Evolutionary conservation across 163 green algal species (phyloP).

Genomic region (Scenedesmus sp.): DNA sequence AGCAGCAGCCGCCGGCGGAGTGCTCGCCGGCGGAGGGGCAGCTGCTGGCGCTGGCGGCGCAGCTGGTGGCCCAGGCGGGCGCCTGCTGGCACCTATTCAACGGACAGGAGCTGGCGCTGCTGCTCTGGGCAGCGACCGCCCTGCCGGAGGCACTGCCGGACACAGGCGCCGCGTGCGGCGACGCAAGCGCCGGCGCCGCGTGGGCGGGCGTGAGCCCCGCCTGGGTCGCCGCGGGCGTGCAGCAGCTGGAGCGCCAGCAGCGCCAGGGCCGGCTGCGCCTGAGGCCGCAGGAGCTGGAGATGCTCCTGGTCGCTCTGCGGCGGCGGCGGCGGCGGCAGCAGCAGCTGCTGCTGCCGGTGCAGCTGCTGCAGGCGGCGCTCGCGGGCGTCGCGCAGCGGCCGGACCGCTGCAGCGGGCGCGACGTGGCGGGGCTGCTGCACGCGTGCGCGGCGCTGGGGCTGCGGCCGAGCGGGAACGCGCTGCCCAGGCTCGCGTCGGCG

Average conservation of each 20-base stretch:
- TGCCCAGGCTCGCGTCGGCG: background rate
- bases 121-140: constrained; percentile 5
- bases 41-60: background rate
- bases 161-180: background rate
- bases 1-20: constrained; percentile 7
- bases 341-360: constrained; percentile 5
- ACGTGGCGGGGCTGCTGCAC: constrained; percentile 25
- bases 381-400: background rate
- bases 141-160: background rate
- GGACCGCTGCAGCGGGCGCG: constrained; percentile 2
- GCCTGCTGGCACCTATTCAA: constrained; percentile 39
- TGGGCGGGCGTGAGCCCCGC: background rate
- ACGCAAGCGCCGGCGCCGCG: background rate
- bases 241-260: constrained; percentile 32
- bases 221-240: background rate
- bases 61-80: constrained; percentile 13
- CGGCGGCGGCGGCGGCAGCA: background rate
- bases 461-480: background rate
- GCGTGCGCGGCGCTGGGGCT: background rate
- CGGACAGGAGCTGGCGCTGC: constrained; percentile 36
- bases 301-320: constrained; percentile 19
- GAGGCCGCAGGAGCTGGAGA: constrained; percentile 32
- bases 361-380: constrained; percentile 8
- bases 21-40: too few species aligned
- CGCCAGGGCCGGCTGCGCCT: background rate